phyloP scores from a whole-genome alignment of 768 basidiomycete species.

The Tubosaeta sp. region DNA sequence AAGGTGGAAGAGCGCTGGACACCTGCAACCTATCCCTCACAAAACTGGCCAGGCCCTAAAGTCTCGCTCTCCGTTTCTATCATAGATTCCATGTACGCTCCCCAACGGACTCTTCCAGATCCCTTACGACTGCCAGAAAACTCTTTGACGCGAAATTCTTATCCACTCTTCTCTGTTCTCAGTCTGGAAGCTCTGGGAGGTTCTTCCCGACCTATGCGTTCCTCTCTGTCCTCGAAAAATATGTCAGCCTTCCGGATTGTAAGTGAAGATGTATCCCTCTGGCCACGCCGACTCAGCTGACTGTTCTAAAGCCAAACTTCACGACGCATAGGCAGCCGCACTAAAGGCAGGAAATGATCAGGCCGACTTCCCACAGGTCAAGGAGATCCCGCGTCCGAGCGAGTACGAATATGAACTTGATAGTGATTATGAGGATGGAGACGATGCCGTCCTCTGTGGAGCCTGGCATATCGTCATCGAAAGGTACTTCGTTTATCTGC shows the following conservation, averaged over 20 bases:
- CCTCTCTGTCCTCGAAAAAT: conserved; percentile 10
- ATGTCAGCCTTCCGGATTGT: conserved; percentile 10
- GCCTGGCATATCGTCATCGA: not conserved
- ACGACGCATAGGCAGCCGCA: conserved; percentile 5
- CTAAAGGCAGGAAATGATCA: not conserved
- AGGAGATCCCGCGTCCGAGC: conserved; percentile 5
- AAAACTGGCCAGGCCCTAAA: too few species aligned
- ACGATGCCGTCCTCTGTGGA: not conserved
- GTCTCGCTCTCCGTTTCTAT: conserved; percentile 12
- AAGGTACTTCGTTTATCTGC: not conserved
- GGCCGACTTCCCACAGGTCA: not conserved
- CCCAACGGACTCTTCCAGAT: conserved; percentile 15
- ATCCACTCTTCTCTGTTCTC: conserved; percentile 1
- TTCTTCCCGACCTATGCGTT: conserved; percentile 13
- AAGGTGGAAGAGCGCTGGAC: conserved; percentile 16
- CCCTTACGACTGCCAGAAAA: conserved; percentile 16
- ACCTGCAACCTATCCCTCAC: conserved; percentile 2
- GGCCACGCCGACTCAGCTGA: conserved; percentile 1
- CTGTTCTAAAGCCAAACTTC: conserved; percentile 6
- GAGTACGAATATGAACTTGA: conserved; percentile 21
- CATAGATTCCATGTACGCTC: conserved; percentile 14
- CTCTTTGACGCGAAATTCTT: conserved; percentile 18
- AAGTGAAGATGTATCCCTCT: not conserved
- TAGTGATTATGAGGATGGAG: conserved; percentile 25
- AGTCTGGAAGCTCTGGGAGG: not conserved